Evolutionary conservation across 2,329 filamentous ascomycete species (phyloP).

Genomic region (Diaporthe ampelina): DNA sequence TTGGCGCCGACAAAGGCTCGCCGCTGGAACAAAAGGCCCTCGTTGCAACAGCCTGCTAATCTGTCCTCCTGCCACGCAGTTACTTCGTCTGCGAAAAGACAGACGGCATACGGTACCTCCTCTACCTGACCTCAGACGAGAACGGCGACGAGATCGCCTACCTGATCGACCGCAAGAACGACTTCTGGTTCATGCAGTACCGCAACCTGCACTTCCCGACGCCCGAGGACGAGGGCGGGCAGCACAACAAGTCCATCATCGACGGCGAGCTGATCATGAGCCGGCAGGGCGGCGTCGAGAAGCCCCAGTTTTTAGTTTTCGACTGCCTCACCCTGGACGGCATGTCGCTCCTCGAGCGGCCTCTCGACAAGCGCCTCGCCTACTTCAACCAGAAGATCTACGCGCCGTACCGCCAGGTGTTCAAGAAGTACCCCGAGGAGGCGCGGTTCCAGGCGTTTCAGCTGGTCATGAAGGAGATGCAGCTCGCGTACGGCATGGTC

Average conservation of each 20-base stretch:
- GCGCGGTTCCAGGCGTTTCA: conserved; percentile 80
- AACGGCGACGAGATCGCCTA: conserved; percentile 80
- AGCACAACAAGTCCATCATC: conserved; percentile 85
- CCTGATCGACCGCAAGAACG: conserved; percentile 97
- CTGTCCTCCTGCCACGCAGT: conserved; percentile 53
- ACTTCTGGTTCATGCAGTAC: conserved; percentile 88
- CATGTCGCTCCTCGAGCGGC: conserved; percentile 80
- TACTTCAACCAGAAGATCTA: conserved; percentile 86
- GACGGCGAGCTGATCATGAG: conserved; percentile 96
- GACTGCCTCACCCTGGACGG: conserved; percentile 89
- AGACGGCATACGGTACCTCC: conserved; percentile 94
- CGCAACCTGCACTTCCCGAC: conserved; percentile 84
- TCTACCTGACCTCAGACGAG: conserved; percentile 84
- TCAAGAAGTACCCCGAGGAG: conserved; percentile 78
- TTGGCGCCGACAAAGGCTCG: too few relatives aligned
- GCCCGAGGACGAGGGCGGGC: conserved; percentile 73
- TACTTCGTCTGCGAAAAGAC: conserved; percentile 99
- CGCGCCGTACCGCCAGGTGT: conserved; percentile 75
- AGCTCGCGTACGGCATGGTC: conserved; percentile 88
- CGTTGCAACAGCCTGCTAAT: too few relatives aligned
- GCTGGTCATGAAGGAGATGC: conserved; percentile 89
- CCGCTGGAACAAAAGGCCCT: neutral
- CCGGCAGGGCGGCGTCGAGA: conserved; percentile 73
- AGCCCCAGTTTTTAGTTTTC: conserved; percentile 91
- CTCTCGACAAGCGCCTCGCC: conserved; percentile 89